A percentile compares a stretch with the other conserved stretches of the same genome.
Conservation (phyloP, 225 moss, liverwort and hornwort genomes). For the Thuidium tamariscinum region DNA sequence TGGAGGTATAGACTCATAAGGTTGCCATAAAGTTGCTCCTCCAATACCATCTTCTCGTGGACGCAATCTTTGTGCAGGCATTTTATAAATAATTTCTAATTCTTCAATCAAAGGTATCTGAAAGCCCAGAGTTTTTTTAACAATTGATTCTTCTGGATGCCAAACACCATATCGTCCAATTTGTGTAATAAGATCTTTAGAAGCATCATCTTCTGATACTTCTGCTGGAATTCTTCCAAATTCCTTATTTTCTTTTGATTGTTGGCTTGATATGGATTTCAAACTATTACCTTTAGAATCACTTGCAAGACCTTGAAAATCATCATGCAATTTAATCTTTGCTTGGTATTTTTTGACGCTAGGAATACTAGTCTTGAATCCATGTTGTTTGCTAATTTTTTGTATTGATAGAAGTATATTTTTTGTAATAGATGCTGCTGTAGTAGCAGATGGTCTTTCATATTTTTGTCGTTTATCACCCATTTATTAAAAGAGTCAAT, state of each 20-base stretch:
- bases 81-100: constrained; percentile 29
- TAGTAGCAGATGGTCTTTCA: not conserved
- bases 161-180: constrained; percentile 59
- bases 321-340: not conserved
- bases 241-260: not conserved
- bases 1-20: constrained; percentile 32
- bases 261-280: not conserved
- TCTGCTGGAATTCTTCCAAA: not conserved
- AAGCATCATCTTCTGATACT: not conserved
- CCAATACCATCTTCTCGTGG: constrained; percentile 51
- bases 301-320: not conserved
- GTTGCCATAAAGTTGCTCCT: constrained; percentile 73
- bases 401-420: constrained; percentile 1
- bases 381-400: constrained; percentile 15
- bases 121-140: not conserved
- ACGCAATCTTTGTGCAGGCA: constrained; percentile 26
- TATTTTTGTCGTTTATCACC: not conserved
- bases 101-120: constrained; percentile 14
- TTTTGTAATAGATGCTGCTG: not conserved
- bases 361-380: not conserved
- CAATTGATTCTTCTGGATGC: constrained; percentile 57
- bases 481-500: not conserved
- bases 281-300: not conserved
- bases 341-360: not conserved
- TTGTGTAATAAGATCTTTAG: not conserved